These are phyloP conservation scores for Pseudonitzschia pungens DNA, from an alignment of 108 stramenopile genomes.

Conservation along the genomic window DNA sequence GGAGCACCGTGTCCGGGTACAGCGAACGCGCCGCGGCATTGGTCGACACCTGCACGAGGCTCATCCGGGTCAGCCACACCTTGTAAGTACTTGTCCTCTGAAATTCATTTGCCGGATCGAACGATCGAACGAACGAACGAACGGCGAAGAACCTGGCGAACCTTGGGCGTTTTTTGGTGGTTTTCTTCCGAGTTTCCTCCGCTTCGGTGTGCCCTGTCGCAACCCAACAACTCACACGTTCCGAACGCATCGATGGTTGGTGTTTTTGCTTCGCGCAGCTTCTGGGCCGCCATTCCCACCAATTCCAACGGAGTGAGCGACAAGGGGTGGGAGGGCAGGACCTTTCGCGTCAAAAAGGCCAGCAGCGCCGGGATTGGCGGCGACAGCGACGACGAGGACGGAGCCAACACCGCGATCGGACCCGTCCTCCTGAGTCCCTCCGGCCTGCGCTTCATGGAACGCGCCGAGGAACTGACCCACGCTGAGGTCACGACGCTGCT, in stretches of 20 bases:
- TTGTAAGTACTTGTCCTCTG: constrained; percentile 9
- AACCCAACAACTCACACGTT: too few species aligned
- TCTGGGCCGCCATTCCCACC: constrained; percentile 63
- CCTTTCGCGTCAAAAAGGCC: neutral
- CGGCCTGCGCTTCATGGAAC: constrained; percentile 45
- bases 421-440: constrained; percentile 50
- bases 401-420: constrained; percentile 29
- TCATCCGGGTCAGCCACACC: constrained; percentile 54
- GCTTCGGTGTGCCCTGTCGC: neutral
- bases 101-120: too few species aligned
- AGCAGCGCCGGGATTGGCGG: too few species aligned
- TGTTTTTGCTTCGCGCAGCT: constrained; percentile 10
- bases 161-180: too few species aligned
- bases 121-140: too few species aligned
- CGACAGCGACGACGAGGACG: constrained; percentile 17
- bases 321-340: neutral
- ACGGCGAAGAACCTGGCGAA: too few species aligned
- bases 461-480: constrained; percentile 43
- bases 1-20: constrained; percentile 13
- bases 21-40: constrained; percentile 37
- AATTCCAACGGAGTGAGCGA: constrained; percentile 22
- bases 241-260: too few species aligned
- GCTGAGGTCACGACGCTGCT: constrained; percentile 44
- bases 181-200: neutral
- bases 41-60: constrained; percentile 44